phyloP scores from a whole-genome alignment of 306 rosid genomes.

The Pyrus communis region DNA sequence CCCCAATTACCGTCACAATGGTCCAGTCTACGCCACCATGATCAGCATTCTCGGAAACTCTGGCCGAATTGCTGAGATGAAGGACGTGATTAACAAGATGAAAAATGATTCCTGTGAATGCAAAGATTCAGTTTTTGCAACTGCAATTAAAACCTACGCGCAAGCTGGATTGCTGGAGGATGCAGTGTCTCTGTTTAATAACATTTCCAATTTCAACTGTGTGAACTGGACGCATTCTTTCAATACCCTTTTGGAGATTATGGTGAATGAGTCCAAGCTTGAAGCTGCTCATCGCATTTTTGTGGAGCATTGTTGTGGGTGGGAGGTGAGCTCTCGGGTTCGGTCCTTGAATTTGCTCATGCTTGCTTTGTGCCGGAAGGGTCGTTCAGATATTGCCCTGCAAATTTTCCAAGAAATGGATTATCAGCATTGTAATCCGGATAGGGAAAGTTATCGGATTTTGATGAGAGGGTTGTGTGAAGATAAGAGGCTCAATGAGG shows the following conservation, averaged over 20 bases:
- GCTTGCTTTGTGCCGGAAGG: constrained; percentile 26
- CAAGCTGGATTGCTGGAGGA: constrained; percentile 26
- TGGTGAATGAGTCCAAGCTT: constrained; percentile 30
- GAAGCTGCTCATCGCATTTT: constrained; percentile 29
- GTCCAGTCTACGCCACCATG: constrained; percentile 35
- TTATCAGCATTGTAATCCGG: constrained; percentile 28
- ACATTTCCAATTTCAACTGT: constrained; percentile 28
- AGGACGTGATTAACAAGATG: constrained; percentile 28
- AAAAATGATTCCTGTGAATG: constrained; percentile 33
- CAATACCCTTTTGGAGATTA: constrained; percentile 34
- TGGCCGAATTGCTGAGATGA: constrained; percentile 31
- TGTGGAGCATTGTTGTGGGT: constrained; percentile 25
- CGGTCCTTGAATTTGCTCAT: constrained; percentile 31
- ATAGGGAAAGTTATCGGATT: constrained; percentile 32
- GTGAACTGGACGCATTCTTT: constrained; percentile 36
- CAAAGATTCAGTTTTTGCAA: constrained; percentile 32
- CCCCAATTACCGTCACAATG: constrained; percentile 33
- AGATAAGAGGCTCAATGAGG: constrained; percentile 35
- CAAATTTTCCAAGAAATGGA: constrained; percentile 38
- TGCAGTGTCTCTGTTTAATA: constrained; percentile 27
- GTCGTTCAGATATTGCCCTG: constrained; percentile 31
- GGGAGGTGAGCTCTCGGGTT: constrained; percentile 33
- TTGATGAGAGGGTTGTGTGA: constrained; percentile 36
- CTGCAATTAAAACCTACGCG: constrained; percentile 28
- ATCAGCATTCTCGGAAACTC: constrained; percentile 27